Evolutionary conservation across 331 rosid genomes (phyloP).

Genomic region (Rhamnella rubrinervis): DNA sequence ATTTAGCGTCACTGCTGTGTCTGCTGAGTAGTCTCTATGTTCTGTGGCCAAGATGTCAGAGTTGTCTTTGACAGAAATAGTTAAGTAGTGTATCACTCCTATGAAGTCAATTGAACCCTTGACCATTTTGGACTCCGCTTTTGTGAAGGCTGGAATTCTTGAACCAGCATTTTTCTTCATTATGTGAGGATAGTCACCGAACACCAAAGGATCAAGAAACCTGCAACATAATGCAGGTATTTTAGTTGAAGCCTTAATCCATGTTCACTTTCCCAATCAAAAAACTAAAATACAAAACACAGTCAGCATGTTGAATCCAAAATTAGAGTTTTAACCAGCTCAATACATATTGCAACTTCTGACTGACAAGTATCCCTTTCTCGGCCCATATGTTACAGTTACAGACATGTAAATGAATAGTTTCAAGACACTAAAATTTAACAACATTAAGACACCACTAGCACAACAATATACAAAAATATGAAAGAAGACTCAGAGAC

Average conservation of each 20-base stretch:
- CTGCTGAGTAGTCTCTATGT: conserved; percentile 30
- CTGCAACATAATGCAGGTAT: conserved; percentile 25
- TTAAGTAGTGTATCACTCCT: conserved; percentile 42
- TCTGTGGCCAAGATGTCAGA: conserved; percentile 19
- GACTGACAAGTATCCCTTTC: too few relatives aligned
- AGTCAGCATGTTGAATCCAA: too few relatives aligned
- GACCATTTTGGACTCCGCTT: conserved; percentile 38
- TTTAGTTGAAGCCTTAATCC: neutral
- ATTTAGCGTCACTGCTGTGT: conserved; percentile 21
- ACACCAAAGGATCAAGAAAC: conserved; percentile 55
- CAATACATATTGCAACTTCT: too few relatives aligned
- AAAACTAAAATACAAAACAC: too few relatives aligned
- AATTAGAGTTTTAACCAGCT: too few relatives aligned
- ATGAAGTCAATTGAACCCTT: conserved; percentile 63
- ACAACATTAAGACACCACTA: too few relatives aligned
- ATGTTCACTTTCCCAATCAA: too few relatives aligned
- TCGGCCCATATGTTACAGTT: too few relatives aligned
- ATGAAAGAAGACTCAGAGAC: too few relatives aligned
- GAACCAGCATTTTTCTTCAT: conserved; percentile 52
- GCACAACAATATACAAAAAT: too few relatives aligned
- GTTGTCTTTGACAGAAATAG: conserved; percentile 29
- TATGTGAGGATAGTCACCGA: conserved; percentile 56
- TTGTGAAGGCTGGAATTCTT: conserved; percentile 55
- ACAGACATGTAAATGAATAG: too few relatives aligned
- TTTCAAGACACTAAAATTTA: too few relatives aligned